Base-by-base conservation (phyloP, 2,329 filamentous ascomycete species). In the Helotiales sp. region DNA sequence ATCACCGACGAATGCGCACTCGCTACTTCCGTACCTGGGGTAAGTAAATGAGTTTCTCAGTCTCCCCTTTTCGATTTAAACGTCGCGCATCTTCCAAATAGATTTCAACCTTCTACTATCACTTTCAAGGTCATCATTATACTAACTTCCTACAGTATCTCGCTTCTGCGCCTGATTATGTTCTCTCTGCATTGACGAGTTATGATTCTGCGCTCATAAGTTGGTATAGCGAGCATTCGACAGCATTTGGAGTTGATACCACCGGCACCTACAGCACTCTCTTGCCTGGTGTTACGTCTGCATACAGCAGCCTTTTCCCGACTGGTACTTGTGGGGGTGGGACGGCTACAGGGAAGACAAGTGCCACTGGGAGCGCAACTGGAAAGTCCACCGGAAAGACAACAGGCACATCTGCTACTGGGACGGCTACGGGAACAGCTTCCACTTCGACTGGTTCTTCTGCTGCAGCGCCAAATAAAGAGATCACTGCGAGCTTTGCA, bases 181-280 rank as follows among this genome's bases (percentile, higher is more conserved):
- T 62, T 30, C 57, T 59, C 38, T 55, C 38, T 22, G 60, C 62
- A 1, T 29, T 64, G 3, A 59, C 57, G 1, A 57, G 52, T 31
- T 64, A 64, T 34, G 60, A 59, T 12, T 30, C 29, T 15, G 62
- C 60, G 2, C 1, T 59, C 3, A 19, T 12, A 8, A 62, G 57
- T 46, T 63, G 57, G 57, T 58, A 54, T 12, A 42, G 24, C 5
- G 46, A 34, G 7, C 52, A 58, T 30, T 44, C 36, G 2, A 54
- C 51, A 24, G 29, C 49, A 4, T 15, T 53, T 15, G 9, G 19
- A 2, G 30, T 2, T 48, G 17, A 22, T 15, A 52, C 51, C 1
- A 44, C 49, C 4, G 42, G 15, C 4, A 30, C 22, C 5, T 15
- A 24, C 8, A 7, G 9, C 17, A 30, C 46, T n/a, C 19, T 24